Percentiles rank a stretch among this genome's conserved stretches.
Evolutionary conservation across 768 basidiomycete genomes (phyloP).

Genomic region (Collybiopsis luxurians): DNA sequence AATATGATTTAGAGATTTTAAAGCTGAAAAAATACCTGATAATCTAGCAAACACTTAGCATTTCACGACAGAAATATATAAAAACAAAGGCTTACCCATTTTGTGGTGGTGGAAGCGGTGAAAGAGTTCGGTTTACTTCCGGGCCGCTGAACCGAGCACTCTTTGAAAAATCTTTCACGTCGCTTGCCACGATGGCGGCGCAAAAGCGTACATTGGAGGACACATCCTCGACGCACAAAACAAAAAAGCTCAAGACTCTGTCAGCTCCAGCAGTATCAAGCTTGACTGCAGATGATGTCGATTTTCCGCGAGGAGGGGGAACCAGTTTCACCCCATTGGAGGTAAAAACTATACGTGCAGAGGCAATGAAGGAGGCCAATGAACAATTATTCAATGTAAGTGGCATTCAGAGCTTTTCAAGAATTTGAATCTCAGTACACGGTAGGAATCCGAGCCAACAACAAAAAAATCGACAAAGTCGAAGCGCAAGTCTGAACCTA

Average conservation of each 20-base stretch:
- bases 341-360: conserved; percentile 80
- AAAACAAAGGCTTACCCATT: conserved; percentile 7
- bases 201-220: conserved; percentile 67
- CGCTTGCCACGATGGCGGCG: conserved; percentile 36
- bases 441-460: conserved; percentile 38
- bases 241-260: conserved; percentile 58
- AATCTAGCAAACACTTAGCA: conserved; percentile 43
- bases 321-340: conserved; percentile 86
- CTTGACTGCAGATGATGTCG: conserved; percentile 65
- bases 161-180: conserved; percentile 19
- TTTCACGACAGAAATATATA: neutral
- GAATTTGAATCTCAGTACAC: too few species aligned
- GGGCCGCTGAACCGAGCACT: neutral
- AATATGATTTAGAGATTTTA: neutral
- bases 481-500: conserved; percentile 43
- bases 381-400: conserved; percentile 72
- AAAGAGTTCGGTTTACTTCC: neutral
- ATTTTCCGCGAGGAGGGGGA: conserved; percentile 96
- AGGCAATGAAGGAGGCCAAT: conserved; percentile 83
- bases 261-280: conserved; percentile 32
- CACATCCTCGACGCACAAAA: conserved; percentile 39
- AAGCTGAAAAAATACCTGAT: conserved; percentile 46
- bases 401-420: too few species aligned
- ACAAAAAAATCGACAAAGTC: conserved; percentile 44
- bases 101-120: neutral